These are phyloP conservation scores for Strobilomyces confusus DNA, from an alignment of 768 basidiomycete species.

Conservation along the genomic window DNA sequence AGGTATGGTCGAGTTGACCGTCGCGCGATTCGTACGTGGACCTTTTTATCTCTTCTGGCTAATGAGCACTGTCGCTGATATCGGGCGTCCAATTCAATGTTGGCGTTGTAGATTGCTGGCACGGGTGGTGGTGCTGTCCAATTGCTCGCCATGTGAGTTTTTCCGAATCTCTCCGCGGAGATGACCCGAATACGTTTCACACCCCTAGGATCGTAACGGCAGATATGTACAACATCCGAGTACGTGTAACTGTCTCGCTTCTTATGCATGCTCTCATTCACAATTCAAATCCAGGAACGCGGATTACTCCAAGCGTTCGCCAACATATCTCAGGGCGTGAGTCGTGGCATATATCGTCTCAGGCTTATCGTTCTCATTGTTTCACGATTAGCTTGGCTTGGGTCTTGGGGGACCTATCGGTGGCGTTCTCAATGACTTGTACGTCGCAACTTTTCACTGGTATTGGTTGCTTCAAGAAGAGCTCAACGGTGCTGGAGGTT, in stretches of 20 bases:
- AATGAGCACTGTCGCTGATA: no score
- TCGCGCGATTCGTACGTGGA: slow-evolving; percentile 27
- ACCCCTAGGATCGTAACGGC: slow-evolving; percentile 18
- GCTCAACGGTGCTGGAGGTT: slow-evolving; percentile 4
- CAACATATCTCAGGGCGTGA: slow-evolving; percentile 15
- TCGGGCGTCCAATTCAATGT: background rate
- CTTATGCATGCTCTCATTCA: background rate
- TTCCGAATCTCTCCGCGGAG: background rate
- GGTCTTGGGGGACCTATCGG: slow-evolving; percentile 24
- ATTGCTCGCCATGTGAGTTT: slow-evolving; percentile 15
- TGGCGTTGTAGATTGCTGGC: slow-evolving; percentile 15
- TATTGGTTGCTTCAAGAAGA: background rate
- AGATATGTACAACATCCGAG: slow-evolving; percentile 21
- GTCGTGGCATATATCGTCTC: background rate
- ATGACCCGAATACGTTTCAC: no score
- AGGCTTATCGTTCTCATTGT: background rate
- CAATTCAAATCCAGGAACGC: background rate
- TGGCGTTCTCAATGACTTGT: slow-evolving; percentile 20
- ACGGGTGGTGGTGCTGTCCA: slow-evolving; percentile 21
- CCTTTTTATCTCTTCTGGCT: background rate
- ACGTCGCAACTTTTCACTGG: background rate
- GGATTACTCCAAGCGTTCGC: slow-evolving; percentile 45
- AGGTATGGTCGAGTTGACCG: slow-evolving; percentile 10
- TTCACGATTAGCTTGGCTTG: slow-evolving; percentile 15
- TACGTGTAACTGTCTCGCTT: background rate